Conservation (phyloP, 495 filamentous ascomycete genomes). For the Pseudoneurospora amorphoporcata region DNA sequence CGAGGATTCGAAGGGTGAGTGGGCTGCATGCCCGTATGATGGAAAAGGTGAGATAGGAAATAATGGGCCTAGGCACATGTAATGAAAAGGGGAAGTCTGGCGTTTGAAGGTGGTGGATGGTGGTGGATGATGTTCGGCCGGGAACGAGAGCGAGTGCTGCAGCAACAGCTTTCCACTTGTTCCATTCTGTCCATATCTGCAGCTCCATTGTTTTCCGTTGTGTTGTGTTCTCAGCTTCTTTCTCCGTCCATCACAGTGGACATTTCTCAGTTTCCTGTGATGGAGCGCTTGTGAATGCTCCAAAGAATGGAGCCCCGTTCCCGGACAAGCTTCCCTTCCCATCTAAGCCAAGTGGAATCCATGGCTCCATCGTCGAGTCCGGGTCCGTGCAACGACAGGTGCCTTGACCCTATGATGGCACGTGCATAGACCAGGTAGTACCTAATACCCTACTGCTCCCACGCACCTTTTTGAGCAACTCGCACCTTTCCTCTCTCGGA, state of each 20-base stretch:
- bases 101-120: neutral
- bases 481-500: neutral
- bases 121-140: neutral
- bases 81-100: neutral
- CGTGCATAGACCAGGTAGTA: neutral
- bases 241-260: neutral
- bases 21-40: neutral
- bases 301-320: neutral
- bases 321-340: neutral
- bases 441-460: neutral
- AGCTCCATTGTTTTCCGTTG: neutral
- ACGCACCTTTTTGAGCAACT: neutral
- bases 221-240: neutral
- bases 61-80: neutral
- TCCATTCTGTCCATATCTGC: neutral
- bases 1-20: neutral
- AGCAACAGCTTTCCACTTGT: neutral
- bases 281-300: neutral
- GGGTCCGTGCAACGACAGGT: neutral
- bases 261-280: neutral
- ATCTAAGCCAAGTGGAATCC: neutral
- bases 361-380: neutral
- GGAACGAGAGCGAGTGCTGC: neutral
- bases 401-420: neutral
- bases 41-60: neutral